These are phyloP conservation scores for Dictyostelium capitatum DNA, from an alignment of 78 protist species.

Conservation along the genomic window DNA sequence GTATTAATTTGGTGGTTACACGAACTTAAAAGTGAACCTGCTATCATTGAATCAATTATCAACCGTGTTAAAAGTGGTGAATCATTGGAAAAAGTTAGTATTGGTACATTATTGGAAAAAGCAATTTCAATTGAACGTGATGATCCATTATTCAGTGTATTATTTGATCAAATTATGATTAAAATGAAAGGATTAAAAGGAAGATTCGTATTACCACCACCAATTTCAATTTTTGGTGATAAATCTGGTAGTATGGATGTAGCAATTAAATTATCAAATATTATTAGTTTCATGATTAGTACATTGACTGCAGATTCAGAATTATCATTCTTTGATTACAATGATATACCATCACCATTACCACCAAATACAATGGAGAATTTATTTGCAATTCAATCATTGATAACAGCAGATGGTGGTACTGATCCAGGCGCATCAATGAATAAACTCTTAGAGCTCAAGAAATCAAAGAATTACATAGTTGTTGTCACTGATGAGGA, in stretches of 20 bases:
- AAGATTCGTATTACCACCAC: slow-evolving; percentile 64
- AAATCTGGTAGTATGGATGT: slow-evolving; percentile 74
- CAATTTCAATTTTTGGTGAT: slow-evolving; percentile 65
- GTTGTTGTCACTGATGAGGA: slow-evolving; percentile 63
- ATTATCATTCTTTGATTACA: slow-evolving; percentile 50
- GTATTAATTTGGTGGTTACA: slow-evolving; percentile 80
- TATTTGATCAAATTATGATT: neutral
- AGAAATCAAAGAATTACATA: neutral
- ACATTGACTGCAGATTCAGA: slow-evolving; percentile 21
- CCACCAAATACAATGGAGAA: neutral
- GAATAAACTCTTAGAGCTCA: neutral
- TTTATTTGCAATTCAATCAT: neutral
- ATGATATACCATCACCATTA: slow-evolving; percentile 28
- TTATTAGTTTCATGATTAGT: slow-evolving; percentile 23
- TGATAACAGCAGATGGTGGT: slow-evolving; percentile 46
- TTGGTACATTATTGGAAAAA: slow-evolving; percentile 70
- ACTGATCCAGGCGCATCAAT: slow-evolving; percentile 41
- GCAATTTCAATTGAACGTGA: neutral
- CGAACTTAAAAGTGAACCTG: slow-evolving; percentile 9
- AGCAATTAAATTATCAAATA: slow-evolving; percentile 62
- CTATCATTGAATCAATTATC: neutral
- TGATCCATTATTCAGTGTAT: neutral
- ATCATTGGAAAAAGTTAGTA: neutral
- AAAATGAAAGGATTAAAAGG: neutral
- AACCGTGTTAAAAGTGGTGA: slow-evolving; percentile 16